Percentiles rank a stretch among this genome's conserved stretches.
These are phyloP conservation scores for Wickerhamomyces subpelliculosus DNA, from an alignment of 805 yeast species.

Conservation along the genomic window DNA sequence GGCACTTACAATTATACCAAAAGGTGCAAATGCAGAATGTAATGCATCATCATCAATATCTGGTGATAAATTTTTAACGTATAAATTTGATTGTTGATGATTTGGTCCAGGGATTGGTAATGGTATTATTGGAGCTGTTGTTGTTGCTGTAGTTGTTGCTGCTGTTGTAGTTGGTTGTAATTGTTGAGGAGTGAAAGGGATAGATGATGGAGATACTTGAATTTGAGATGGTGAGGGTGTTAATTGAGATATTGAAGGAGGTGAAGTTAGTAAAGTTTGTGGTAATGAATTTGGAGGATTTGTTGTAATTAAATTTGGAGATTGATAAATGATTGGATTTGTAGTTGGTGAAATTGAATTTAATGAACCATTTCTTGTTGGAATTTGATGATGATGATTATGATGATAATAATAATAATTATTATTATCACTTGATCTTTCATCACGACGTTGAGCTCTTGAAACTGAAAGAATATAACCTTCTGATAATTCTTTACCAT, in stretches of 20 bases:
- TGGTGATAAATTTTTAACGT: conserved; percentile 53
- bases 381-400: background rate
- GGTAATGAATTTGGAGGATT: background rate
- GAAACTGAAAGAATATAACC: conserved; percentile 29
- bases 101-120: conserved; percentile 37
- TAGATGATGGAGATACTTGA: conserved; percentile 10
- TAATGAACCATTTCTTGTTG: background rate
- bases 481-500: conserved; percentile 31
- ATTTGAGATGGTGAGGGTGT: background rate
- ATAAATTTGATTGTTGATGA: conserved; percentile 61
- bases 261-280: background rate
- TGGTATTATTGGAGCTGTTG: conserved; percentile 2
- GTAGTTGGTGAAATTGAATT: background rate
- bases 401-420: background rate
- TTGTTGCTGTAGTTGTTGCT: conserved; percentile 5
- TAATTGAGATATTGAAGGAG: background rate
- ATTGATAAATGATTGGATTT: background rate
- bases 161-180: background rate
- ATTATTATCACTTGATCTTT: too few relatives aligned
- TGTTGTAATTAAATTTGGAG: background rate
- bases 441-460: conserved; percentile 39
- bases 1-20: conserved; percentile 45
- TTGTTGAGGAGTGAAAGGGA: conserved; percentile 1
- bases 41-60: conserved; percentile 45
- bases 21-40: conserved; percentile 30